Conservation (phyloP, 805 yeast genomes). For the Pichia sporocuriosa region DNA sequence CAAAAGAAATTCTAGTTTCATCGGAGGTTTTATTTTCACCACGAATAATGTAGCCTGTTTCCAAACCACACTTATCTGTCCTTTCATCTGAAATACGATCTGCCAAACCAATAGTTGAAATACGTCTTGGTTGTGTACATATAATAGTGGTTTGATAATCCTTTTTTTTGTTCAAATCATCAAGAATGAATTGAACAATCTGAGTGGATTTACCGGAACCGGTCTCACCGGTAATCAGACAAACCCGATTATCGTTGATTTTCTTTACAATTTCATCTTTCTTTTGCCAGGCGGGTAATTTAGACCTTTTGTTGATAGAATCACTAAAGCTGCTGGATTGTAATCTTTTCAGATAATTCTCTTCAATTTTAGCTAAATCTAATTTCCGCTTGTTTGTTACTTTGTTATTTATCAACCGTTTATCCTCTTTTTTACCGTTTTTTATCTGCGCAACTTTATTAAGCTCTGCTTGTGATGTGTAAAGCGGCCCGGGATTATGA, state of each 20-base stretch:
- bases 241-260: constrained; percentile 54
- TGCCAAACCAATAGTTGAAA: constrained; percentile 90
- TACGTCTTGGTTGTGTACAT: constrained; percentile 95
- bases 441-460: no score
- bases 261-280: constrained; percentile 47
- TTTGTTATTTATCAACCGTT: constrained; percentile 1
- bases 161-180: constrained; percentile 44
- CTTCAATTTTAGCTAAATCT: constrained; percentile 30
- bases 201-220: constrained; percentile 98
- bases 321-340: constrained; percentile 20
- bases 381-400: constrained; percentile 16
- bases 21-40: constrained; percentile 70
- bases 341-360: constrained; percentile 27
- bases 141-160: constrained; percentile 55
- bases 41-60: constrained; percentile 83
- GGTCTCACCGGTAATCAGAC: constrained; percentile 89
- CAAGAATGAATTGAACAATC: constrained; percentile 82
- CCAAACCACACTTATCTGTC: constrained; percentile 53
- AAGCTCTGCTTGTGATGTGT: constrained; percentile 28
- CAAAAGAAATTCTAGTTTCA: constrained; percentile 72
- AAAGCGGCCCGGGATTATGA: constrained; percentile 69
- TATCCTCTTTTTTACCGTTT: neutral
- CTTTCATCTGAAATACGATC: constrained; percentile 89
- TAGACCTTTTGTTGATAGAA: constrained; percentile 39
- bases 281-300: constrained; percentile 82